phyloP scores from a whole-genome alignment of 2,329 filamentous ascomycete species.

The Botryotinia convoluta region DNA sequence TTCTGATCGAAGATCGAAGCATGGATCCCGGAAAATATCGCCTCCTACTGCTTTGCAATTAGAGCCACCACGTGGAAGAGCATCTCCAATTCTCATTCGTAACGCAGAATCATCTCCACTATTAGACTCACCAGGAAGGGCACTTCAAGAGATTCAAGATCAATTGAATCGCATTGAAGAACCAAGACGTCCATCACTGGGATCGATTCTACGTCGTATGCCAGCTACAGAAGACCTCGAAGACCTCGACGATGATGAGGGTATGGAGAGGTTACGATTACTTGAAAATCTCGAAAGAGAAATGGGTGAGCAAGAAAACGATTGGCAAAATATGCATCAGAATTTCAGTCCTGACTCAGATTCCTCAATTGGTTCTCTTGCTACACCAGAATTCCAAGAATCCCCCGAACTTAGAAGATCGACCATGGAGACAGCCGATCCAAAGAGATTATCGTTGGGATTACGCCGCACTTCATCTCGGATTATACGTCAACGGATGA shows the following conservation, averaged over 20 bases:
- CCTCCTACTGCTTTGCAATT: slow-evolving; percentile 57
- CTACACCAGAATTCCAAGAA: slow-evolving; percentile 28
- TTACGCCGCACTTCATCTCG: slow-evolving; percentile 41
- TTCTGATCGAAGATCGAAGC: slow-evolving; percentile 49
- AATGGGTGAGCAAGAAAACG: slow-evolving; percentile 57
- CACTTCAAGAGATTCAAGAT: slow-evolving; percentile 36
- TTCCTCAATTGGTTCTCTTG: slow-evolving; percentile 30
- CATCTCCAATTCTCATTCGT: slow-evolving; percentile 46
- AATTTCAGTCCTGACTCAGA: slow-evolving; percentile 44
- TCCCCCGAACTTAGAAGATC: slow-evolving; percentile 31
- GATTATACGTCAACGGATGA: slow-evolving; percentile 42
- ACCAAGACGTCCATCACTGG: slow-evolving; percentile 33
- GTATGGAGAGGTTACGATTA: slow-evolving; percentile 38
- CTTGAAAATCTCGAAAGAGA: slow-evolving; percentile 60
- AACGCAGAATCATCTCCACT: slow-evolving; percentile 33
- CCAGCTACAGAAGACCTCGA: slow-evolving; percentile 22
- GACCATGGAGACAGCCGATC: slow-evolving; percentile 9
- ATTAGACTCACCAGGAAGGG: slow-evolving; percentile 33
- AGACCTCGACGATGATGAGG: slow-evolving; percentile 19
- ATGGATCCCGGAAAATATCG: slow-evolving; percentile 50
- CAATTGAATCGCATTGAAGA: slow-evolving; percentile 37
- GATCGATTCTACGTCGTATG: slow-evolving; percentile 31
- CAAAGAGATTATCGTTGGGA: slow-evolving; percentile 41
- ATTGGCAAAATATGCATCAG: slow-evolving; percentile 58
- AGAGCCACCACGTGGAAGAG: slow-evolving; percentile 41